phyloP scores from a whole-genome alignment of 2,329 filamentous ascomycete species.

The Westerdykella ornata region DNA sequence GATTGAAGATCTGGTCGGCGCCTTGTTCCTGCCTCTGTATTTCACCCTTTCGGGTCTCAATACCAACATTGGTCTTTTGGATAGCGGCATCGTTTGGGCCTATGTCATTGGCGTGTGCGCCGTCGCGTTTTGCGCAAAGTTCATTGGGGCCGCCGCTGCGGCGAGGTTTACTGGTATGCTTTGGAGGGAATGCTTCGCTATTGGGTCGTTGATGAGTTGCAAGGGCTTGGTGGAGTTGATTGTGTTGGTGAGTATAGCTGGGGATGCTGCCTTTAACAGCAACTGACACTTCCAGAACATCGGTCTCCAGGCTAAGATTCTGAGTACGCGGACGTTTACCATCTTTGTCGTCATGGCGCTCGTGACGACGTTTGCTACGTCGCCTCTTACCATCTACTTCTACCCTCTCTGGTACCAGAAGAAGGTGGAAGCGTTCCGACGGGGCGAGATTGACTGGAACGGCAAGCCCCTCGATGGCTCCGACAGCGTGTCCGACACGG shows the following conservation, averaged over 20 bases:
- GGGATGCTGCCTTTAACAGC: background rate
- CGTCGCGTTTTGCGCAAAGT: conserved; percentile 79
- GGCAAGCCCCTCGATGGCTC: conserved; percentile 42
- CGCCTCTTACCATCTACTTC: conserved; percentile 63
- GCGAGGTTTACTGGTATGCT: conserved; percentile 69
- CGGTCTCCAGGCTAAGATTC: conserved; percentile 72
- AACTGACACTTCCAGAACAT: conserved; percentile 54
- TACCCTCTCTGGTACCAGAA: conserved; percentile 74
- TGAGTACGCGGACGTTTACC: conserved; percentile 76
- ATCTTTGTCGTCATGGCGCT: conserved; percentile 94
- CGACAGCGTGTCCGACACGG: conserved; percentile 37
- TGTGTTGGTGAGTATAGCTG: conserved; percentile 68
- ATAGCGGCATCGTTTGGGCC: conserved; percentile 77
- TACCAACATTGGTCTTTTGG: conserved; percentile 77
- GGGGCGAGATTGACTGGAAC: conserved; percentile 89
- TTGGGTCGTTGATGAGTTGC: conserved; percentile 90
- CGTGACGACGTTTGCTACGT: conserved; percentile 76
- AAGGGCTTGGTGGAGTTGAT: conserved; percentile 94
- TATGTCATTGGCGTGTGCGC: conserved; percentile 79
- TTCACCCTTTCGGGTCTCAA: conserved; percentile 87
- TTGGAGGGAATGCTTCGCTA: conserved; percentile 84
- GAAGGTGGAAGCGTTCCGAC: conserved; percentile 67
- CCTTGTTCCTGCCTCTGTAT: conserved; percentile 81
- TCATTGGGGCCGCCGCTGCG: conserved; percentile 72
- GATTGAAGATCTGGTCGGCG: conserved; percentile 82